phyloP scores from a whole-genome alignment of 768 basidiomycete genomes.

The Boletus speciosus region DNA sequence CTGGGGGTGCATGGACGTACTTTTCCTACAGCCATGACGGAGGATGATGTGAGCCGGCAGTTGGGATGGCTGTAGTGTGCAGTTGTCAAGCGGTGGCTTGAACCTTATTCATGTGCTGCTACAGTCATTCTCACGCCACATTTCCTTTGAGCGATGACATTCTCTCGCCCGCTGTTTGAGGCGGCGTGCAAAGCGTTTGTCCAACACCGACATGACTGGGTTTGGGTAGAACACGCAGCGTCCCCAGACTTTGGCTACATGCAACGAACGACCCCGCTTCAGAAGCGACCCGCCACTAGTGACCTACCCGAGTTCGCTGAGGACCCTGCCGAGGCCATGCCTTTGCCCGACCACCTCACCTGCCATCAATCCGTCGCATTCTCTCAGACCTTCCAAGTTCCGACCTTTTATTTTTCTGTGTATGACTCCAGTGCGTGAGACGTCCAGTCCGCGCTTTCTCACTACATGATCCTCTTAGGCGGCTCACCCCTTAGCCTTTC shows the following conservation, averaged over 20 bases:
- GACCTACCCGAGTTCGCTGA: slow-evolving; percentile 24
- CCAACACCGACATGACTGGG: slow-evolving; percentile 45
- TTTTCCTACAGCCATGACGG: slow-evolving; percentile 87
- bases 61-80: slow-evolving; percentile 46
- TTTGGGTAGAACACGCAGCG: slow-evolving; percentile 59
- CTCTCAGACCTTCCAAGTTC: slow-evolving; percentile 77
- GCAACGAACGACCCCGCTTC: slow-evolving; percentile 35
- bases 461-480: slow-evolving; percentile 39
- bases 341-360: slow-evolving; percentile 35
- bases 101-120: slow-evolving; percentile 50
- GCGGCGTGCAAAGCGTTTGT: slow-evolving; percentile 53
- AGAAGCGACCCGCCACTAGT: not conserved
- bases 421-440: slow-evolving; percentile 61
- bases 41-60: slow-evolving; percentile 41
- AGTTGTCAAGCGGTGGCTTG: slow-evolving; percentile 45
- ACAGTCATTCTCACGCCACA: slow-evolving; percentile 42
- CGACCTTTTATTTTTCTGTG: slow-evolving; percentile 78
- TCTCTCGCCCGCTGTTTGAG: slow-evolving; percentile 59
- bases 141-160: slow-evolving; percentile 23
- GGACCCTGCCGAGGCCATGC: slow-evolving; percentile 38
- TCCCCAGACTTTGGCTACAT: slow-evolving; percentile 47
- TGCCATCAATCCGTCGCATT: slow-evolving; percentile 68
- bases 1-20: slow-evolving; percentile 36
- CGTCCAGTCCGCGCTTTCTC: slow-evolving; percentile 8
- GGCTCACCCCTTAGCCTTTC: slow-evolving; percentile 59